Base-by-base conservation (phyloP, 352 stramenopile species). In the Phytophthora sp. region DNA sequence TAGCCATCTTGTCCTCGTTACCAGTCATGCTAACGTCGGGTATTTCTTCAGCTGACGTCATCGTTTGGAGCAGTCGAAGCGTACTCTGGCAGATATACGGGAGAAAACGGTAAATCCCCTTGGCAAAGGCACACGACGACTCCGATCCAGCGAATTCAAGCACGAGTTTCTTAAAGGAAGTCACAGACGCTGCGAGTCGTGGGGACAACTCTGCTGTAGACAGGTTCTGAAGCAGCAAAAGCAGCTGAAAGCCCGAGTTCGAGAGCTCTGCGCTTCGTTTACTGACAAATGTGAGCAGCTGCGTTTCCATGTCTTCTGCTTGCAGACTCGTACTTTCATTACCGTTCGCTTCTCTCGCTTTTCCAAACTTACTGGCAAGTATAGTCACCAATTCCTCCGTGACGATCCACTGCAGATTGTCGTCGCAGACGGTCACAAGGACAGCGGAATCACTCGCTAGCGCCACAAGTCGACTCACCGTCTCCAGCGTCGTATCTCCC, bases 361-460 rank as follows among this genome's bases (percentile, higher is more conserved):
- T 26, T 2, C 29, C 41, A 16, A 81, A 50, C 27, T 84, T 79
- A 1, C 26, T 31, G 4, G 55, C 57, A 18, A 92, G 49, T 12
- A 49, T 47, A 2, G 27, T 33, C 13, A 89, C 69, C 20, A 88
- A 30, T 13, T 90, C 74, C 6, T 75, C 55, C 15, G 84, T 89
- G 13, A 92, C 46, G 8, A 92, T 69, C 66, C 77, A 90, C 58
- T 92, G 80, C 8, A 92, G 71, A 24, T 68, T 89, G 23, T 87
- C 78, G 44, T 89, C 83, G 36, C 82, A 80, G 0, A 73, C 63
- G 7, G 52, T 53, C 6, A 90, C 61, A 7, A 90, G 54, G 9
- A 66, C 36, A 5, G 66, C 46, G 4, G 74, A 89, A 11, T 71
- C 36, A 27, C 57, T 71, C 5, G 68, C 76, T 13, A 92, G 6